A percentile compares a stretch with the other conserved stretches of the same genome.
These are phyloP conservation scores for Phytophthora kernoviae DNA, from an alignment of 352 stramenopile genomes.

Conservation along the genomic window DNA sequence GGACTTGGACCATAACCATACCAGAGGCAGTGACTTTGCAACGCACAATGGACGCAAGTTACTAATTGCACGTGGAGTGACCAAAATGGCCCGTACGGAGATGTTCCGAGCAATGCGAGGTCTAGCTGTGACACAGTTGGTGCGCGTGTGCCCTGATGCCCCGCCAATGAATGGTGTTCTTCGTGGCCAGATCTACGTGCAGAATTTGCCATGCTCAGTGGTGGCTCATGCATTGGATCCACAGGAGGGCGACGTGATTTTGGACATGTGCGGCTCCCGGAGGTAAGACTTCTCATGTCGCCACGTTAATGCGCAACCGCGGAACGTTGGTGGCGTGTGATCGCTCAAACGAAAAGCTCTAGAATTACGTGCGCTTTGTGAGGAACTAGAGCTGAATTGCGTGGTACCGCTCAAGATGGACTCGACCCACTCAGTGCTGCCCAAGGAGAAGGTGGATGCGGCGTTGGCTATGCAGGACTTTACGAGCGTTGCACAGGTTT, in stretches of 20 bases:
- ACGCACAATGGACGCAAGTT: slow-evolving; percentile 84
- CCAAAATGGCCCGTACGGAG: slow-evolving; percentile 75
- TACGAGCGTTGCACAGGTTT: slow-evolving; percentile 61
- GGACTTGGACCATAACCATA: slow-evolving; percentile 81
- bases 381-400: slow-evolving; percentile 59
- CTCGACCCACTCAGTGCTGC: slow-evolving; percentile 87
- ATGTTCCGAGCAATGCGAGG: slow-evolving; percentile 76
- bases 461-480: slow-evolving; percentile 9
- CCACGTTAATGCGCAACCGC: slow-evolving; percentile 91
- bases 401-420: slow-evolving; percentile 76
- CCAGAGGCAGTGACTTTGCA: slow-evolving; percentile 67
- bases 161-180: slow-evolving; percentile 91
- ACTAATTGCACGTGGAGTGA: slow-evolving; percentile 73
- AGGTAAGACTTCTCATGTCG: slow-evolving; percentile 94
- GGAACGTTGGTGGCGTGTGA: slow-evolving; percentile 89
- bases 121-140: slow-evolving; percentile 63
- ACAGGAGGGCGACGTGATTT: slow-evolving; percentile 81
- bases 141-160: slow-evolving; percentile 80
- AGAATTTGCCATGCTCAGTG: slow-evolving; percentile 93
- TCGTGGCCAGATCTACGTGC: slow-evolving; percentile 84
- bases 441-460: slow-evolving; percentile 39
- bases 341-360: slow-evolving; percentile 90
- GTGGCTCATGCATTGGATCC: slow-evolving; percentile 91
- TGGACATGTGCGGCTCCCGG: slow-evolving; percentile 95
- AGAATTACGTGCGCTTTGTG: slow-evolving; percentile 79